Conservation (phyloP, 169 alveolate genomes). For the Babesia gibsoni region DNA sequence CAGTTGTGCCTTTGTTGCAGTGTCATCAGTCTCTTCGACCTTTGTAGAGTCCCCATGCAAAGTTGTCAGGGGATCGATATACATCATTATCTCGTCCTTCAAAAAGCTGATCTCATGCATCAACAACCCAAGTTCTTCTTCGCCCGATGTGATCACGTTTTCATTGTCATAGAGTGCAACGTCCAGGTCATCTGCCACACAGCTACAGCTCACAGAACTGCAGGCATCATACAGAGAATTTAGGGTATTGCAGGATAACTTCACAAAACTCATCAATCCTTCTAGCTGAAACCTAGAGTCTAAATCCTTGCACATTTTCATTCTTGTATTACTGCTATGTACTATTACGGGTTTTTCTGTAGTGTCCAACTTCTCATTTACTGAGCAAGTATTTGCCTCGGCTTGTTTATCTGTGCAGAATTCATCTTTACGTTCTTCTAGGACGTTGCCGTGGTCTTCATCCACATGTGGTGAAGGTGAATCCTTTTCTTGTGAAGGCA, state of each 20-base stretch:
- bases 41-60: background rate
- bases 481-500: no score
- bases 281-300: background rate
- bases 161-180: slow-evolving; percentile 22
- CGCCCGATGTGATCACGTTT: background rate
- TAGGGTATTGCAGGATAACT: slow-evolving; percentile 2
- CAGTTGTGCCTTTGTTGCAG: background rate
- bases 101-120: slow-evolving; percentile 32
- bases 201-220: slow-evolving; percentile 18
- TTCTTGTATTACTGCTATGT: no score
- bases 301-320: no score
- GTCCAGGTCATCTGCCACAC: slow-evolving; percentile 17
- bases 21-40: background rate
- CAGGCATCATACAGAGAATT: slow-evolving; percentile 20
- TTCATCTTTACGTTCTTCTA: no score
- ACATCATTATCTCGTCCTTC: background rate
- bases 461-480: no score
- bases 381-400: no score
- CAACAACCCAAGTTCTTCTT: slow-evolving; percentile 25
- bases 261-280: background rate
- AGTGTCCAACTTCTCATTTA: no score
- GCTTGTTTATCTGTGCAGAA: no score
- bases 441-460: no score
- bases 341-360: no score
- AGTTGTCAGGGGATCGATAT: background rate